Base-by-base conservation (phyloP, 2,329 filamentous ascomycete species). In the Graphiopsis chlorocephala region DNA sequence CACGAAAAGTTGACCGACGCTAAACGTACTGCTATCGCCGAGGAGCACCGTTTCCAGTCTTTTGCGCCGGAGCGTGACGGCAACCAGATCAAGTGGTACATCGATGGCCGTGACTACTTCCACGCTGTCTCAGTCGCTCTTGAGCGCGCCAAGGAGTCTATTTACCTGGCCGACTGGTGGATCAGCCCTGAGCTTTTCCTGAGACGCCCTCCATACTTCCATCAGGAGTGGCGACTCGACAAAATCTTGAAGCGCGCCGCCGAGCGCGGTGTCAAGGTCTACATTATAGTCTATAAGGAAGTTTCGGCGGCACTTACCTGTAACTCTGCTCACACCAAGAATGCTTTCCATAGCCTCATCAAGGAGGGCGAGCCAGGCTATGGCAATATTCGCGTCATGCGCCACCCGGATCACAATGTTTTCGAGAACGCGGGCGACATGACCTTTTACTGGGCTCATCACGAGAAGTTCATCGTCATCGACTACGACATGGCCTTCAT, bases 111-210 rank as follows among this genome's bases (percentile, higher is more conserved):
- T 67, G 91, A 98, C 79, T 99, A 99, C 78, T 96, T 95, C 77
- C 97, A 93, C 75, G 90, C 95, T 20, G 93, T 99, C 12, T 96
- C 93, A 0, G 87, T 89, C 35, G 94, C 93, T 0, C 83, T 98
- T n/a, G 93, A 98, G 68, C 84, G 88, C 66, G 95, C 95, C 42
- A 90, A 90, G 73, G 94, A 98, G 78, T 90, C 90, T 53, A 97
- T 99, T 71, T 99, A 98, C 78, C 96, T 99, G 69, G 90, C 85
- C 66, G 95, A 98, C 74, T 99, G 94, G 95, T 98, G 95, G 95
- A 81, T 98, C 15, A 96, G 91, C 3, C 95, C 92, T 0, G 91
- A 95, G 77, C 79, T 95, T 67, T 96, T 94, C 78, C 78, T 99
- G 67, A 88, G 95, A 42, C 85, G 95, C 23, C 93, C 95, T 1